A percentile compares a stretch with the other conserved stretches of the same genome.
These are phyloP conservation scores for Dothideomycetes sp. DNA, from an alignment of 2,329 filamentous ascomycete species.

Conservation along the genomic window DNA sequence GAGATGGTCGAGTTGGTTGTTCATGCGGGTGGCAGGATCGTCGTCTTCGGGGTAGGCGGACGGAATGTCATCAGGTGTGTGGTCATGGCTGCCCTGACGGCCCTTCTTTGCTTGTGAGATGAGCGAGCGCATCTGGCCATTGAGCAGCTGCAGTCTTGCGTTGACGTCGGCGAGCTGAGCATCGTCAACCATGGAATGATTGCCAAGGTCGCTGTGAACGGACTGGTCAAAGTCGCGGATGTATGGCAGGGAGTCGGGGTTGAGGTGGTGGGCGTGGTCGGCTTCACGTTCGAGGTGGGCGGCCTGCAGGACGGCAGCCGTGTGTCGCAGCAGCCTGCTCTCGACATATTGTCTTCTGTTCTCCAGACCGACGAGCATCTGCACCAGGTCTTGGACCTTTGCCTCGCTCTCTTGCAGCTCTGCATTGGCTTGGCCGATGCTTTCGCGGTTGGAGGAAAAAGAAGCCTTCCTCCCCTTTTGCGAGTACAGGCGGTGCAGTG, in stretches of 20 bases:
- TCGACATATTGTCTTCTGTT: constrained; percentile 67
- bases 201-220: constrained; percentile 14
- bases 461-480: constrained; percentile 41
- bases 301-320: constrained; percentile 81
- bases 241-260: constrained; percentile 5
- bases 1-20: constrained; percentile 15
- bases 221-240: constrained; percentile 15
- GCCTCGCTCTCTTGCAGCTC: constrained; percentile 66
- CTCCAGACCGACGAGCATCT: constrained; percentile 72
- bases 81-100: constrained; percentile 9
- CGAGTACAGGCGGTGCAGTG: constrained; percentile 71
- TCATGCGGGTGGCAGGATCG: constrained; percentile 12
- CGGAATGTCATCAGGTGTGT: constrained; percentile 12
- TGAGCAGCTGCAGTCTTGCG: constrained; percentile 24
- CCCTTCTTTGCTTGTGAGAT: constrained; percentile 13
- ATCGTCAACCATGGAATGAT: background rate
- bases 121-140: constrained; percentile 22
- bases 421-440: constrained; percentile 52
- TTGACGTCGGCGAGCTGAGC: constrained; percentile 19
- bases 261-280: background rate
- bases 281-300: constrained; percentile 58
- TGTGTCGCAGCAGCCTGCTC: constrained; percentile 73
- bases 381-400: constrained; percentile 76
- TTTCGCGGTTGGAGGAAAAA: constrained; percentile 24
- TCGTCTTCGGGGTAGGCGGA: constrained; percentile 14